Percentiles rank a stretch among this genome's conserved stretches.
phyloP scores from a whole-genome alignment of 1,284 basidiomycete genomes.

The Sanghuangporus weigelae region DNA sequence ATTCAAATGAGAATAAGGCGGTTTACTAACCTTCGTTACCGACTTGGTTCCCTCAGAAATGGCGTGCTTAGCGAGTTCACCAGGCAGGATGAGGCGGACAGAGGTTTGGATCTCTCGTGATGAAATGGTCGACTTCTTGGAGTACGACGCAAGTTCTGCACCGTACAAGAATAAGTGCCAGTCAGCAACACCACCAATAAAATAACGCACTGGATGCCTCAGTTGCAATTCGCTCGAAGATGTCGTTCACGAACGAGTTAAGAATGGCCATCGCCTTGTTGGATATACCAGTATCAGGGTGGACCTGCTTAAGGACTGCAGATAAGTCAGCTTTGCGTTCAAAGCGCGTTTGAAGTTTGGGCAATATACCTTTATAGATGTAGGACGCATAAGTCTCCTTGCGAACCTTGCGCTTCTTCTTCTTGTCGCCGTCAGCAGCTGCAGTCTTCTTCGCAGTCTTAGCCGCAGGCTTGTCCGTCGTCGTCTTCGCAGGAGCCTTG shows the following conservation, averaged over 20 bases:
- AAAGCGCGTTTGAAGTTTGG: background rate
- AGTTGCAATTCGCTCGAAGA: constrained; percentile 51
- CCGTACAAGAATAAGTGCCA: background rate
- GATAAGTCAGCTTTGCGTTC: background rate
- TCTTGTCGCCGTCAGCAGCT: constrained; percentile 52
- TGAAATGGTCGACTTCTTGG: constrained; percentile 56
- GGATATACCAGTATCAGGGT: constrained; percentile 55
- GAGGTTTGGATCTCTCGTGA: constrained; percentile 57
- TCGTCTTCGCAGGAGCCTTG: constrained; percentile 74
- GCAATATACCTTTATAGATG: constrained; percentile 80
- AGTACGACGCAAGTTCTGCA: constrained; percentile 47
- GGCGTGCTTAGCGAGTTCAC: constrained; percentile 64
- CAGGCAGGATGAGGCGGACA: constrained; percentile 52
- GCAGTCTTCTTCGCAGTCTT: constrained; percentile 71
- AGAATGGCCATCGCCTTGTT: constrained; percentile 59
- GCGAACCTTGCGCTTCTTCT: constrained; percentile 86
- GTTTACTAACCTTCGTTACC: constrained; percentile 31
- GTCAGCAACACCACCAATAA: constrained; percentile 2
- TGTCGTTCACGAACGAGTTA: constrained; percentile 49
- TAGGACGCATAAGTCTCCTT: constrained; percentile 94
- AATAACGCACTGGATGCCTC: constrained; percentile 43
- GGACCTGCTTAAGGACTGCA: constrained; percentile 44
- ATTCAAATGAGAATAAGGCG: background rate
- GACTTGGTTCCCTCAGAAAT: constrained; percentile 51
- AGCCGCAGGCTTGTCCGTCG: constrained; percentile 61